A percentile compares a stretch with the other conserved stretches of the same genome.
phyloP scores from a whole-genome alignment of 768 basidiomycete species.

The Suillus paluster region DNA sequence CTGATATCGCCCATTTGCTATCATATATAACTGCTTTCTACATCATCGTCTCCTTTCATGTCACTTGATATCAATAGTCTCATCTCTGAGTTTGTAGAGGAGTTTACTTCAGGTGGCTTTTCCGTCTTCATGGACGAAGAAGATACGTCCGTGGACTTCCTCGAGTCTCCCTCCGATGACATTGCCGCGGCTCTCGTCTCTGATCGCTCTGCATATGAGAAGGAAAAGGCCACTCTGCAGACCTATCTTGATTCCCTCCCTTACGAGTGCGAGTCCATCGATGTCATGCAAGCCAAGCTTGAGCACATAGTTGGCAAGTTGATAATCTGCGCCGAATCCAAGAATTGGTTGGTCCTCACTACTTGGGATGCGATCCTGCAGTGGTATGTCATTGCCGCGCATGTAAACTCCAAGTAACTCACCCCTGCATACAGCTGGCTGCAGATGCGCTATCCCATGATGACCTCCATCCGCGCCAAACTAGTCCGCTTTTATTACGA shows the following conservation, averaged over 20 bases:
- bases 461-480: constrained; percentile 68
- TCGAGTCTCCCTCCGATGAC: constrained; percentile 45
- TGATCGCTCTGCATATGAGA: constrained; percentile 51
- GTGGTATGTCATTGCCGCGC: constrained; percentile 51
- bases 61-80: constrained; percentile 28
- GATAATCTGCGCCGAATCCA: constrained; percentile 68
- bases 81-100: constrained; percentile 27
- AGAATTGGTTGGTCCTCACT: constrained; percentile 74
- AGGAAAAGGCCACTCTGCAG: constrained; percentile 63
- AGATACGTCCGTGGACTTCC: constrained; percentile 50
- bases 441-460: constrained; percentile 78
- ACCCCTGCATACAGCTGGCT: constrained; percentile 61
- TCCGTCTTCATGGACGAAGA: constrained; percentile 60
- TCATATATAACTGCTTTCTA: constrained; percentile 2
- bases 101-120: constrained; percentile 22
- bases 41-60: neutral
- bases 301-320: constrained; percentile 74
- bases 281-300: constrained; percentile 72
- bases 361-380: constrained; percentile 83
- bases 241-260: constrained; percentile 71
- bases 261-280: constrained; percentile 71
- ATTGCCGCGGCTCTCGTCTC: constrained; percentile 16
- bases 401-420: constrained; percentile 5
- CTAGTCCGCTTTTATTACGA: constrained; percentile 80
- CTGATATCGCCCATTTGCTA: neutral